A percentile compares a stretch with the other conserved stretches of the same genome.
Conservation (phyloP, 768 basidiomycete species). For the Amanita pseudoporphyria region DNA sequence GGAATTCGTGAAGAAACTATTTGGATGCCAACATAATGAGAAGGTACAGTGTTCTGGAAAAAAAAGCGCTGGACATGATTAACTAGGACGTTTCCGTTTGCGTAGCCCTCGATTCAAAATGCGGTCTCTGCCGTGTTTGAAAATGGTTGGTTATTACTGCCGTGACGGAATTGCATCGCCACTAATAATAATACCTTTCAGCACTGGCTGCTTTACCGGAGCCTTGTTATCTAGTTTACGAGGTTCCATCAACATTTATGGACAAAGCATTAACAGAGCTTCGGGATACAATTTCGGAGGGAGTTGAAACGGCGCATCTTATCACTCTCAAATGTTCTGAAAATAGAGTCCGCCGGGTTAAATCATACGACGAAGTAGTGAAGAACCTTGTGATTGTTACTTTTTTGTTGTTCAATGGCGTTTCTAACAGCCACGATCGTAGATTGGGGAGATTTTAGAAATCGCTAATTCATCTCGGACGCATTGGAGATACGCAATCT, state of each 20-base stretch:
- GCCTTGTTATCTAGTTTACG: conserved; percentile 46
- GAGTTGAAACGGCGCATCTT: conserved; percentile 13
- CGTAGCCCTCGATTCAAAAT: conserved; percentile 68
- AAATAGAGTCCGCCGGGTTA: conserved; percentile 35
- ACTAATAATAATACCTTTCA: conserved; percentile 15
- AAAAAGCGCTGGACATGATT: background rate
- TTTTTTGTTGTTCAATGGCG: background rate
- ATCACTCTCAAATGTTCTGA: conserved; percentile 33
- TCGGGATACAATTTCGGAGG: conserved; percentile 27
- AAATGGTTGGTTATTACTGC: conserved; percentile 34
- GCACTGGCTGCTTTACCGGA: conserved; percentile 55
- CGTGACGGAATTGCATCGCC: background rate
- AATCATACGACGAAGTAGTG: conserved; percentile 30
- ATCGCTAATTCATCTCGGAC: conserved; percentile 52
- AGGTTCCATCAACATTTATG: conserved; percentile 35
- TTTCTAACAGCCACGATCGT: conserved; percentile 5
- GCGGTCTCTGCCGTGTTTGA: conserved; percentile 55
- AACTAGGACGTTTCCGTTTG: background rate
- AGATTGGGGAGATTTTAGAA: conserved; percentile 37
- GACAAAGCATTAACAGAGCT: conserved; percentile 27
- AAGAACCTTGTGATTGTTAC: conserved; percentile 31
- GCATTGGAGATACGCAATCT: conserved; percentile 75
- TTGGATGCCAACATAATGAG: conserved; percentile 76
- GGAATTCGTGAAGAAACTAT: conserved; percentile 48
- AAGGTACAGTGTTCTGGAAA: conserved; percentile 46